These are phyloP conservation scores for Coniochaeta hoffmannii DNA, from an alignment of 2,329 filamentous ascomycete genomes.

Conservation along the genomic window DNA sequence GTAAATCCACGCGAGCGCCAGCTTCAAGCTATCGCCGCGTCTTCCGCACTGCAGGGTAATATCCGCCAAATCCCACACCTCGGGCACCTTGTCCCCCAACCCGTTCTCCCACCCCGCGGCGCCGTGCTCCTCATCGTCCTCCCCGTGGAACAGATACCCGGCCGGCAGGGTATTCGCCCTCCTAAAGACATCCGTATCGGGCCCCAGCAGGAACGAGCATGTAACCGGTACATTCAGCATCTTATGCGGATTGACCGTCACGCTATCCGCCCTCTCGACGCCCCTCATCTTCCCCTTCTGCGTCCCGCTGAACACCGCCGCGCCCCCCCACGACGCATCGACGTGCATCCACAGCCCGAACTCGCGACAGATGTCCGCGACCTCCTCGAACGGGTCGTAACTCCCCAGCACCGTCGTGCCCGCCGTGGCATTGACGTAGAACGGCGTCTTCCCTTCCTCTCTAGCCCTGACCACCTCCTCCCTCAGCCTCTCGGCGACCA, in stretches of 20 bases:
- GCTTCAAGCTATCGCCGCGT: constrained; percentile 75
- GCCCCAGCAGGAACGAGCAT: constrained; percentile 79
- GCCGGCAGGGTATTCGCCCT: constrained; percentile 79
- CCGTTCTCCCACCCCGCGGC: not conserved
- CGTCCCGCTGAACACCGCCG: constrained; percentile 66
- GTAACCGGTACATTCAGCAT: constrained; percentile 91
- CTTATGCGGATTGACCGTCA: constrained; percentile 93
- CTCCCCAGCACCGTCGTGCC: constrained; percentile 90
- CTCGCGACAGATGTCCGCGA: constrained; percentile 62
- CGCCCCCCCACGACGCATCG: constrained; percentile 86
- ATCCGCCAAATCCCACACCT: constrained; percentile 85
- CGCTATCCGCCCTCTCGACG: constrained; percentile 65
- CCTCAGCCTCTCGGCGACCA: constrained; percentile 61
- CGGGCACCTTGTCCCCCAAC: constrained; percentile 18
- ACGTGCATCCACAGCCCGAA: constrained; percentile 86
- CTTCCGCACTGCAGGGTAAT: constrained; percentile 90
- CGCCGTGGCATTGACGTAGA: constrained; percentile 93
- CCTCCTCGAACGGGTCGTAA: constrained; percentile 70
- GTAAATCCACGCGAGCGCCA: constrained; percentile 85
- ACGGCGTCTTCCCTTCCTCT: constrained; percentile 65
- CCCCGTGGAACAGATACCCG: constrained; percentile 73
- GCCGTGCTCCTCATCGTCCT: constrained; percentile 16
- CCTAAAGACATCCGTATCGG: constrained; percentile 71
- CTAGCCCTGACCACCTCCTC: constrained; percentile 54
- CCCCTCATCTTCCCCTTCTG: constrained; percentile 61